phyloP scores from a whole-genome alignment of 352 stramenopile genomes.

The Globisporangium ultimum region DNA sequence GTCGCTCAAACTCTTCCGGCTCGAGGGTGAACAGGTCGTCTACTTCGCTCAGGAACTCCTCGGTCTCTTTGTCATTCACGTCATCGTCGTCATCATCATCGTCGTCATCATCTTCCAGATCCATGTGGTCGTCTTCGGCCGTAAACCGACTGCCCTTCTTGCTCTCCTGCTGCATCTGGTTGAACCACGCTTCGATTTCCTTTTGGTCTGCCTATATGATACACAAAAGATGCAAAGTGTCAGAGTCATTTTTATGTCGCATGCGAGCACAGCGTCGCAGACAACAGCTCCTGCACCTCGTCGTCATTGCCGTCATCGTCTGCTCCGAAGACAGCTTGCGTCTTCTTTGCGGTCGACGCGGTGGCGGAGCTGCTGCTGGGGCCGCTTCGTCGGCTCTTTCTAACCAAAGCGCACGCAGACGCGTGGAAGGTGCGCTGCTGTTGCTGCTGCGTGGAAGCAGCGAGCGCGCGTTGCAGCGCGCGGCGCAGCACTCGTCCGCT shows the following conservation, averaged over 20 bases:
- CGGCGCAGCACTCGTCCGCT: conserved; percentile 5
- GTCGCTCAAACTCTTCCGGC: conserved; percentile 58
- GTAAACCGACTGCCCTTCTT: conserved; percentile 18
- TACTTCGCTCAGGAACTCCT: conserved; percentile 69
- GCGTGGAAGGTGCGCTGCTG: conserved; percentile 35
- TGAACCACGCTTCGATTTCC: conserved; percentile 44
- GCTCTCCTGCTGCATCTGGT: conserved; percentile 28
- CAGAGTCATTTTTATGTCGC: not conserved
- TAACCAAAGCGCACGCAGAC: conserved; percentile 29
- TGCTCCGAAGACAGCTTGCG: conserved; percentile 26
- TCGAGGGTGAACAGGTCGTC: conserved; percentile 65
- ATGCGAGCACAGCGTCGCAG: not conserved
- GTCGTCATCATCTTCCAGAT: conserved; percentile 23
- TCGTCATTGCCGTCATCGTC: conserved; percentile 18
- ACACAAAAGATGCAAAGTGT: no score
- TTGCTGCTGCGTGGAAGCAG: not conserved
- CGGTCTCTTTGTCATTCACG: conserved; percentile 45
- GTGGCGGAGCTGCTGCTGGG: not conserved
- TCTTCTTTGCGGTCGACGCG: conserved; percentile 9
- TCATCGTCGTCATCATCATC: conserved; percentile 17
- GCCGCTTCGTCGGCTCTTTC: conserved; percentile 40
- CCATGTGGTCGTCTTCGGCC: conserved; percentile 30
- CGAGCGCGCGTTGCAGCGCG: conserved; percentile 3
- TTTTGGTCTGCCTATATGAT: conserved; percentile 27
- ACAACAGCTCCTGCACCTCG: not conserved